These are phyloP conservation scores for Colletotrichum costaricense DNA, from an alignment of 2,329 filamentous ascomycete genomes.

Conservation along the genomic window DNA sequence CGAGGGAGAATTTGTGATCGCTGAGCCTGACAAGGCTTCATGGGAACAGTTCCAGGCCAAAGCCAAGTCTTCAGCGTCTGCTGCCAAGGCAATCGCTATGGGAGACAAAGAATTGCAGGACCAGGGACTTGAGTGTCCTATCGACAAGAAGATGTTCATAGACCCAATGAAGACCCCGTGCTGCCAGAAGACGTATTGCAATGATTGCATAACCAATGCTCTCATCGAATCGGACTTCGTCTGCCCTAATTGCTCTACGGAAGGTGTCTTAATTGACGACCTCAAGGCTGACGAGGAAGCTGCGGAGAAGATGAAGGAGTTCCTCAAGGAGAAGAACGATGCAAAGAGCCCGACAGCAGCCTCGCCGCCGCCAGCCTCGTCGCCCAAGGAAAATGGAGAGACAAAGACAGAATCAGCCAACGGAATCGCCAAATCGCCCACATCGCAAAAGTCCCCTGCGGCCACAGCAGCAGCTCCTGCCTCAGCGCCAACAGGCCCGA, in stretches of 20 bases:
- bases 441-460: slow-evolving; percentile 44
- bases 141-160: slow-evolving; percentile 98
- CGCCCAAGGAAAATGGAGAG: slow-evolving; percentile 42
- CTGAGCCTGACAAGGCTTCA: slow-evolving; percentile 91
- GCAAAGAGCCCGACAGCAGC: slow-evolving; percentile 58
- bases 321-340: slow-evolving; percentile 69
- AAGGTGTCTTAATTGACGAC: slow-evolving; percentile 93
- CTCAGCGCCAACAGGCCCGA: slow-evolving; percentile 33
- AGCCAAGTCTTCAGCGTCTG: slow-evolving; percentile 85
- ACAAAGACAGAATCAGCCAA: slow-evolving; percentile 25
- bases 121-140: slow-evolving; percentile 88
- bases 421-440: slow-evolving; percentile 41
- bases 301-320: slow-evolving; percentile 81
- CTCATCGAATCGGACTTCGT: slow-evolving; percentile 98
- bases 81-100: slow-evolving; percentile 80
- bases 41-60: slow-evolving; percentile 99
- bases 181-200: slow-evolving; percentile 98
- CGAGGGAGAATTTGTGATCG: slow-evolving; percentile 97
- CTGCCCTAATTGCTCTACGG: slow-evolving; percentile 91
- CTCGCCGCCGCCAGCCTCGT: slow-evolving; percentile 42
- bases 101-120: slow-evolving; percentile 90
- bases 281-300: slow-evolving; percentile 85
- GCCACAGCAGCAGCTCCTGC: slow-evolving; percentile 32
- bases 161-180: slow-evolving; percentile 99
- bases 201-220: slow-evolving; percentile 99